Evolutionary conservation across 805 yeast genomes (phyloP), one percentile per base, ranked within the genome.

Genomic region (Yamadazyma laniorum): DNA sequence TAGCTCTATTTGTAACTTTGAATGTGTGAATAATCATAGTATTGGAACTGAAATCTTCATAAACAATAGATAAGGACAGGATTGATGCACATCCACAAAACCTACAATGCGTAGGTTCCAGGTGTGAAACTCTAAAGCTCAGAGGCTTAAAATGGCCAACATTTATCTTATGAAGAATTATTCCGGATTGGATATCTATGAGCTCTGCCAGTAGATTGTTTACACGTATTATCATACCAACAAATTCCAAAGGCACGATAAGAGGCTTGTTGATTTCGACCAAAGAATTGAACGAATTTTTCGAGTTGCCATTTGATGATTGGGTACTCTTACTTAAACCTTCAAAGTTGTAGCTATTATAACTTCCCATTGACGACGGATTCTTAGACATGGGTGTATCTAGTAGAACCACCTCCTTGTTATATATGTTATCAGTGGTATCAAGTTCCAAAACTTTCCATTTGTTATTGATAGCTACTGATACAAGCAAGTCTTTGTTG

Each of bases 31-130:
- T 64, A 5, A 83, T 79, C 35, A 85, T 58, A 6, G 78, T 74
- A 4, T 71, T 72, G 3, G 71, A 65, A 40, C 77, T 82, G 18
- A 58, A 53, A 45, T 81, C 84, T 16, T 82, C 79, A 58, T 88
- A 88, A 1, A 82, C 81, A 15, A 87, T 66, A 1, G 91, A 81
- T 37, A 88, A 72, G 3, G 90, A 74, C 16, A 79, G 72, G 28
- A 88, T 74, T 0, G 95, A 82, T 0, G 85, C 88, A 64, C 95
- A 83, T 2, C 96, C 96, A 66, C 96, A 88, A 60, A 88, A 88
- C 32, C 84, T 74, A 61, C 96, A 88, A 62, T 88, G 95, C 1
- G 88, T 80, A 5, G 95, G 95, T 48, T 82, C 88, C 29, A 85
- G 82, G 55, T 88, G 95, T 45, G 86, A 78, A 1, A 85, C 93